Evolutionary conservation across 2,329 filamentous ascomycete species (phyloP).

Genomic region (Colletotrichum sp.): DNA sequence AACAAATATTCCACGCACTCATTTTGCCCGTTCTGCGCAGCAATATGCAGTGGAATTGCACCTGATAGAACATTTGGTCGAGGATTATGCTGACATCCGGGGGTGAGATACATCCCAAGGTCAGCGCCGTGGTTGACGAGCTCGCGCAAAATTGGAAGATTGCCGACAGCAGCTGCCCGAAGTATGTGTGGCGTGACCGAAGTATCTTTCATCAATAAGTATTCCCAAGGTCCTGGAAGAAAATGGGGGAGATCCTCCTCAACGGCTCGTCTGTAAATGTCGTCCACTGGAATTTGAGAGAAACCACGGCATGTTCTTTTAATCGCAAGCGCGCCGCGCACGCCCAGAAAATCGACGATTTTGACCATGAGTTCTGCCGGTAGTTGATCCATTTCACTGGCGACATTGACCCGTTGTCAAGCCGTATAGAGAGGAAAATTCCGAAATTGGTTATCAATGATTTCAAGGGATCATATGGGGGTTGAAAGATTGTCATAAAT

Average conservation of each 20-base stretch:
- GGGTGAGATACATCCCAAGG: not conserved
- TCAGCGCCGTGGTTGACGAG: not conserved
- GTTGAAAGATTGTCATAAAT: not conserved
- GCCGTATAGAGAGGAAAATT: not conserved
- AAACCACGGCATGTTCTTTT: not conserved
- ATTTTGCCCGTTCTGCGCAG: not conserved
- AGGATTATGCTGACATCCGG: not conserved
- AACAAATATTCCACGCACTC: not conserved
- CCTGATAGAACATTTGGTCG: fast-evolving
- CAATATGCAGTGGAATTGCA: not conserved
- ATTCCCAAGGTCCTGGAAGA: not conserved
- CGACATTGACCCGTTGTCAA: not conserved
- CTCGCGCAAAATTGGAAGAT: not conserved
- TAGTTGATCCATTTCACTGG: not conserved
- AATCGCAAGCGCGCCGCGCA: not conserved
- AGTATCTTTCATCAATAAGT: not conserved
- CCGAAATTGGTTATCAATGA: not conserved
- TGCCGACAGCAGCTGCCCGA: not conserved
- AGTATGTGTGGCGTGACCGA: not conserved
- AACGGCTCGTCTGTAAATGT: not conserved
- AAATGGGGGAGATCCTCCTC: not conserved
- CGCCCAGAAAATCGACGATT: not conserved
- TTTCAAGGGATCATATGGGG: not conserved
- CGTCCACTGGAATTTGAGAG: not conserved
- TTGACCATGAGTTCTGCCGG: not conserved